Evolutionary conservation across 495 filamentous ascomycete genomes (phyloP).

Genomic region (Aspergillus sparsus): DNA sequence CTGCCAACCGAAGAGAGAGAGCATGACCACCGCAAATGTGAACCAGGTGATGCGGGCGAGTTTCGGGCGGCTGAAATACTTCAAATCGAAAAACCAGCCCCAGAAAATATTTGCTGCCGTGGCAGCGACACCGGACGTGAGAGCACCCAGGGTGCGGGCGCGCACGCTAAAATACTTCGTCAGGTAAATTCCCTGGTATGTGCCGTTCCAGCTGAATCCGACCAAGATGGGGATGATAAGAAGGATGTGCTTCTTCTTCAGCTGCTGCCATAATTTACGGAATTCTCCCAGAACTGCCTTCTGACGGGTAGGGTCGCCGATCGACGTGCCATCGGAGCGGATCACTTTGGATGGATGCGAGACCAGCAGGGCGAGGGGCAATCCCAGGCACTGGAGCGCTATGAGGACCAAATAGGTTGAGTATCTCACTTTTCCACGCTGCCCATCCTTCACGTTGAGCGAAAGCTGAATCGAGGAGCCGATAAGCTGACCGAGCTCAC

Average conservation of each 20-base stretch:
- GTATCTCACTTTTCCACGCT: conserved; percentile 14
- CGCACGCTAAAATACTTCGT: conserved; percentile 19
- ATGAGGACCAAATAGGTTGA: conserved; percentile 13
- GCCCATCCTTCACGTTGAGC: conserved; percentile 9
- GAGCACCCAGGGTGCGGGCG: conserved; percentile 11
- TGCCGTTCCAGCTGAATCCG: conserved; percentile 16
- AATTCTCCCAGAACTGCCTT: conserved; percentile 16
- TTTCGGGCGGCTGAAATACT: conserved; percentile 6
- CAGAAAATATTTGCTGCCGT: conserved; percentile 16
- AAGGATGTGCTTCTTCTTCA: conserved; percentile 14
- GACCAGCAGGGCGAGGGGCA: conserved; percentile 12
- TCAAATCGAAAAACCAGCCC: conserved; percentile 15
- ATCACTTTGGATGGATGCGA: conserved; percentile 16
- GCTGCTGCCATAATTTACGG: conserved; percentile 10
- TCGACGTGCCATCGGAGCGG: conserved; percentile 5
- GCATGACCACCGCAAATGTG: conserved; percentile 10
- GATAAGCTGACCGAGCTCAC: conserved; percentile 19
- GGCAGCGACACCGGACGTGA: conserved; percentile 11
- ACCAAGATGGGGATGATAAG: conserved; percentile 12
- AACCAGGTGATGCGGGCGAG: conserved; percentile 18
- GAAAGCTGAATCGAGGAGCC: conserved; percentile 18
- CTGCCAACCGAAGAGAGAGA: conserved; percentile 11
- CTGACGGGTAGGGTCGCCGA: conserved; percentile 8
- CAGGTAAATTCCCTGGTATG: conserved; percentile 19
- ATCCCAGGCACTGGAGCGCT: conserved; percentile 11